These are phyloP conservation scores for Lepidopterella palustris DNA, from an alignment of 495 filamentous ascomycete genomes.

Conservation along the genomic window DNA sequence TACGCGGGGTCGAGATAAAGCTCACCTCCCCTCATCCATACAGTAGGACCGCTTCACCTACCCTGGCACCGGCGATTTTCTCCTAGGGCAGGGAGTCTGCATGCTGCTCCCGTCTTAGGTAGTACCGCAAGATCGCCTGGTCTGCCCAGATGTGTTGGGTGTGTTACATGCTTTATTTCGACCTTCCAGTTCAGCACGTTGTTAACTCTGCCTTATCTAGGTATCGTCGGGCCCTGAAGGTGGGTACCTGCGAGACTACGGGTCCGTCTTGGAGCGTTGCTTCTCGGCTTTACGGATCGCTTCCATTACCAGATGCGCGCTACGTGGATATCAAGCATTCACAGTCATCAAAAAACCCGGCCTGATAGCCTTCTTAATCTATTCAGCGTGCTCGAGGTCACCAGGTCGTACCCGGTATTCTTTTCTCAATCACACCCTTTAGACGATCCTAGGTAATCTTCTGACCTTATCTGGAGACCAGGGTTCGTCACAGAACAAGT, in stretches of 20 bases:
- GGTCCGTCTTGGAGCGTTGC: not conserved
- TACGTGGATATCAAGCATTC: not conserved
- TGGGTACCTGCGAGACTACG: constrained; percentile 6
- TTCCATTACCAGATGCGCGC: not conserved
- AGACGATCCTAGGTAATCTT: not conserved
- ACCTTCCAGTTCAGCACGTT: constrained; percentile 3
- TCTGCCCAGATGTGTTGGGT: no score
- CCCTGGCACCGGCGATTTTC: no score
- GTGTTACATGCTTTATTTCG: constrained; percentile 6
- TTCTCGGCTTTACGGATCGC: constrained; percentile 1
- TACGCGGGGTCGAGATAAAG: not conserved
- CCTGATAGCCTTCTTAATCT: not conserved
- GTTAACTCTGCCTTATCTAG: constrained; percentile 19
- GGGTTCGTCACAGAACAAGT: not conserved
- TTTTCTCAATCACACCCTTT: not conserved
- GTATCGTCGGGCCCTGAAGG: not conserved
- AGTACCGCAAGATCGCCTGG: constrained; percentile 16
- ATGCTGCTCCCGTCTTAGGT: constrained; percentile 27
- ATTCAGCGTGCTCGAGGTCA: not conserved
- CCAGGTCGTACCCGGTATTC: not conserved
- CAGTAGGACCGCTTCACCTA: no score
- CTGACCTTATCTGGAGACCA: not conserved
- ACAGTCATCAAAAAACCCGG: not conserved
- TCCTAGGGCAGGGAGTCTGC: not conserved
- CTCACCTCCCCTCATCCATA: not conserved